A percentile compares a stretch with the other conserved stretches of the same genome.
phyloP scores from a whole-genome alignment of 129 eudicot species.

The Erigeron canadensis region DNA sequence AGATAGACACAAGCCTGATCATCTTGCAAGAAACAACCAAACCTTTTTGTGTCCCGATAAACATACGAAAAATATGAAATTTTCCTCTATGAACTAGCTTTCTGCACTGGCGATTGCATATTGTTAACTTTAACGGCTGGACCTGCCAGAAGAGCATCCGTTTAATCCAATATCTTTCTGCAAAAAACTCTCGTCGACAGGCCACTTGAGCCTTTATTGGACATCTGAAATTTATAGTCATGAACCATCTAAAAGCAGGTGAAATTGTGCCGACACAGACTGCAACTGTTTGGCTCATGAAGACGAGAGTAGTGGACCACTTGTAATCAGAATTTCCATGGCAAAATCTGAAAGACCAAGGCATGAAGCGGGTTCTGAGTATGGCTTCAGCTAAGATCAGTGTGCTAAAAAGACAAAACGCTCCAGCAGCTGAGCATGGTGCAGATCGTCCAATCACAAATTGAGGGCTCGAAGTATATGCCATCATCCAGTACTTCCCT shows the following conservation, averaged over 20 bases:
- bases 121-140: constrained; percentile 31
- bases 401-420: constrained; percentile 43
- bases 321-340: constrained; percentile 48
- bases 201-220: constrained; percentile 33
- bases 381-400: constrained; percentile 39
- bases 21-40: constrained; percentile 45
- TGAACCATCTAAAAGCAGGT: constrained; percentile 66
- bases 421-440: constrained; percentile 62
- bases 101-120: constrained; percentile 36
- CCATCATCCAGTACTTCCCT: constrained; percentile 61
- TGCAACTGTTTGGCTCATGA: constrained; percentile 42
- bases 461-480: constrained; percentile 55
- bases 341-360: constrained; percentile 44
- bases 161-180: constrained; percentile 51
- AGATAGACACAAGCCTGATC: constrained; percentile 37
- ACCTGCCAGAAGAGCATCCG: constrained; percentile 47
- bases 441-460: constrained; percentile 57
- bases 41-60: constrained; percentile 38
- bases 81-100: constrained; percentile 36
- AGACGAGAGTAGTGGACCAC: constrained; percentile 49
- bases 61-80: constrained; percentile 26
- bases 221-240: constrained; percentile 45
- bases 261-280: constrained; percentile 56
- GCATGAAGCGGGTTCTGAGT: constrained; percentile 36
- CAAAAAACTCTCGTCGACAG: constrained; percentile 30